These are phyloP conservation scores for Yamadazyma oceani DNA, from an alignment of 1,139 yeast species.

Conservation along the genomic window DNA sequence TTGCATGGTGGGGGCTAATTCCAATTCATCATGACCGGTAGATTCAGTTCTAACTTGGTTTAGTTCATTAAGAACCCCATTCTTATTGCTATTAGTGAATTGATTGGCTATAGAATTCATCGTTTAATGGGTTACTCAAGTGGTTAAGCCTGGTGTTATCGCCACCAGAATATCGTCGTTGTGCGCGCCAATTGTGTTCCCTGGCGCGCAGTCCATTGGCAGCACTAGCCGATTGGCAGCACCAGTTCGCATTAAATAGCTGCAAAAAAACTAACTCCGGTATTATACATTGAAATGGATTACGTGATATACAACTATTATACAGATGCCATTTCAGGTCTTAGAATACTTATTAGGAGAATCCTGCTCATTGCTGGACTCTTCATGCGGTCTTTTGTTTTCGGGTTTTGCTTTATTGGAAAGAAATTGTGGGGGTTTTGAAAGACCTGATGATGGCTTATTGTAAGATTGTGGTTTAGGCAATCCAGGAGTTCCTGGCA, in stretches of 20 bases:
- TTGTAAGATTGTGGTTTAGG: constrained; percentile 24
- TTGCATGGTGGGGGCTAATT: constrained; percentile 63
- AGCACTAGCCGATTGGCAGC: no score
- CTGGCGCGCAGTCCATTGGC: no score
- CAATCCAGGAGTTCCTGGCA: constrained; percentile 3
- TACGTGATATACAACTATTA: constrained; percentile 1
- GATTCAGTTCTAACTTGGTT: constrained; percentile 23
- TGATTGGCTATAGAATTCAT: constrained; percentile 47
- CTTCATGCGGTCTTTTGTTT: constrained; percentile 8
- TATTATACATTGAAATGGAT: neutral
- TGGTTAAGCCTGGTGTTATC: neutral
- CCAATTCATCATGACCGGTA: constrained; percentile 27
- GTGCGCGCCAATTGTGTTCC: no score
- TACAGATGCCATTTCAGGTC: neutral
- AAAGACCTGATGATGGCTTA: constrained; percentile 23
- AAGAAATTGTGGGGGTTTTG: constrained; percentile 35
- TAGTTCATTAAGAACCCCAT: constrained; percentile 30
- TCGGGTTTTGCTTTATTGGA: constrained; percentile 24
- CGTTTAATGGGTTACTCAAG: no score
- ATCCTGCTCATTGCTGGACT: constrained; percentile 8
- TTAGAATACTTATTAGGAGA: constrained; percentile 8
- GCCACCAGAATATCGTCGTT: constrained; percentile 2
- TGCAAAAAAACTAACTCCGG: neutral
- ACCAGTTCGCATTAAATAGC: neutral
- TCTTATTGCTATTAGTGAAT: constrained; percentile 34